Conservation (phyloP, 345 rosid species). For the Zanthoxylum bungeanum region DNA sequence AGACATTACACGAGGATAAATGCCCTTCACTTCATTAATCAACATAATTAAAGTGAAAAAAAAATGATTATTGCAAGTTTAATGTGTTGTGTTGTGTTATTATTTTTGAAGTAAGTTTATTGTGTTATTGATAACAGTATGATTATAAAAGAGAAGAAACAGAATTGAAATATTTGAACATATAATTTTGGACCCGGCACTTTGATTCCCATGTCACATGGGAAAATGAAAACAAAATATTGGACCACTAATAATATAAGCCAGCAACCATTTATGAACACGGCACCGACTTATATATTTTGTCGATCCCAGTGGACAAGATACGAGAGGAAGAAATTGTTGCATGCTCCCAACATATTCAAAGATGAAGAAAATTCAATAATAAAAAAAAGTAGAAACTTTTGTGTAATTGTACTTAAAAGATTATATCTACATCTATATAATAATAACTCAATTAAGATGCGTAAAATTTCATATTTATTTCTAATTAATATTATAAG, state of each 20-base stretch:
- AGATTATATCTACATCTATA: slow-evolving; percentile 1
- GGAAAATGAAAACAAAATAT: not conserved
- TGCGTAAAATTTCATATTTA: slow-evolving; percentile 18
- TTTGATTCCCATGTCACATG: not conserved
- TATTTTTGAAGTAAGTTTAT: not conserved
- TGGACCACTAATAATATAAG: not conserved
- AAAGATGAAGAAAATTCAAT: not conserved
- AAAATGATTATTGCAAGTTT: not conserved
- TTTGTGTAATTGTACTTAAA: not conserved
- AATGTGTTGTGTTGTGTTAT: too few species aligned
- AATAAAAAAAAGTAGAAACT: too few species aligned
- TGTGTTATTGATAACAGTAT: not conserved
- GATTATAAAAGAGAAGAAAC: not conserved
- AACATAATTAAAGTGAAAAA: not conserved
- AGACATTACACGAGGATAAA: slow-evolving; percentile 16
- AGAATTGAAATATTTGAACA: not conserved
- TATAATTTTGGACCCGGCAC: not conserved
- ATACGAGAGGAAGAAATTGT: slow-evolving; percentile 30
- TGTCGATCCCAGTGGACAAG: slow-evolving; percentile 15
- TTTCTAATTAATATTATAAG: slow-evolving; percentile 8
- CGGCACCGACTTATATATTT: slow-evolving; percentile 22
- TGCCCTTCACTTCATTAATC: not conserved
- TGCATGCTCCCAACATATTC: not conserved
- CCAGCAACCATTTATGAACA: slow-evolving; percentile 8
- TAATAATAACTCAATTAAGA: too few species aligned